Evolutionary conservation across 805 yeast species (phyloP), one percentile per base, ranked within the genome.

Genomic region (Cyberlindnera bimundalis): DNA sequence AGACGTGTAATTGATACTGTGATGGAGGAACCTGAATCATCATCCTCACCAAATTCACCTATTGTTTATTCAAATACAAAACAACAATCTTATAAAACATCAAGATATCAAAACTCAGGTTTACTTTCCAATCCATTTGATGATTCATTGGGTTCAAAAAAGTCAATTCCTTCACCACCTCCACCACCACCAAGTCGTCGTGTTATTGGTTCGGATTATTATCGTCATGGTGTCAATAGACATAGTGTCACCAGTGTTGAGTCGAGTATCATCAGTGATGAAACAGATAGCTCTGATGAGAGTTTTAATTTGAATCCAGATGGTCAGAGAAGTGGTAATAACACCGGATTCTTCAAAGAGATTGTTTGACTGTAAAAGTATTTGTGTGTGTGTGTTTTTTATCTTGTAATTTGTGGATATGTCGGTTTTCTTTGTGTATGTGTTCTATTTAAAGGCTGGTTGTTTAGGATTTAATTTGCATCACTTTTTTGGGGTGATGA

Each of bases 241-340:
- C 39, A 38, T 20, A 52, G 57, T 6, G 19, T 49, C 3, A 37
- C 48, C 3, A 50, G 56, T 32, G 41, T 43, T 15, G 57, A 52
- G 3, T 53, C 58, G 11, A 52, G 58, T 13, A 41, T 51, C 3
- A n/a, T 48, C 12, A 53, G 59, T 11, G 60, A 53, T 16, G 58
- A 53, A 17, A 44, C 53, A 0, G 51, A 47, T 10, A 52, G 58
- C 20, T 50, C 53, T 5, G 60, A 56, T 39, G 60, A 53, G 26
- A 46, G 52, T 9, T 38, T 54, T 25, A 37, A 52, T 12, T 18
- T 38, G 27, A 33, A 39, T 27, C 45, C 36, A 11, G 41, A 34
- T 6, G 39, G 21, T 2, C 33, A 15, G 24, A 14, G 35, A 33
- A 15, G 34, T 23, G 29, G 27, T 19, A 40, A 35, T 14, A 40